Conservation (phyloP, 768 basidiomycete species). For the Flagelloscypha sp. region DNA sequence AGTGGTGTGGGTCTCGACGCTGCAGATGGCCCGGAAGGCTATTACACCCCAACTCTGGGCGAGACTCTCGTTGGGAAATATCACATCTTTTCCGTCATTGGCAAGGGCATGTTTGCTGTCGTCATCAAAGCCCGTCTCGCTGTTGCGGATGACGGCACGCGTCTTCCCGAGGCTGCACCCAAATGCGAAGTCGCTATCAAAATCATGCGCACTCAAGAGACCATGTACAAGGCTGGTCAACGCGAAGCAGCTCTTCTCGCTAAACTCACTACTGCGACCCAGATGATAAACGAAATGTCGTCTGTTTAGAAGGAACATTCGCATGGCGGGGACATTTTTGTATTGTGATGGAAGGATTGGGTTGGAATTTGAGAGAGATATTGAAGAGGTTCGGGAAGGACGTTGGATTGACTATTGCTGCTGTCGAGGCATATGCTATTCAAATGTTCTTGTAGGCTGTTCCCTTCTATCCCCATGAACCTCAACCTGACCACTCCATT, state of each 20-base stretch:
- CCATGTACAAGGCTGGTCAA: slow-evolving; percentile 69
- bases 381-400: slow-evolving; percentile 76
- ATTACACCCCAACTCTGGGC: slow-evolving; percentile 66
- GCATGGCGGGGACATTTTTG: slow-evolving; percentile 74
- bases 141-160: slow-evolving; percentile 32
- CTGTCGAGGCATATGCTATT: slow-evolving; percentile 68
- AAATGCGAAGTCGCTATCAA: slow-evolving; percentile 71
- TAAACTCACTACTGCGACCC: slow-evolving; percentile 61
- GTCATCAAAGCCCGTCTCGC: slow-evolving; percentile 57
- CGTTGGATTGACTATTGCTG: slow-evolving; percentile 64
- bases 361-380: slow-evolving; percentile 67
- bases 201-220: slow-evolving; percentile 65
- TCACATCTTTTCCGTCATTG: slow-evolving; percentile 61
- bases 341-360: slow-evolving; percentile 63
- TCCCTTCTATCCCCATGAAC: slow-evolving; percentile 65
- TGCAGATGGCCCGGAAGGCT: slow-evolving; percentile 64
- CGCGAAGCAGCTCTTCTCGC: slow-evolving; percentile 64
- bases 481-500: slow-evolving; percentile 79
- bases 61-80: slow-evolving; percentile 63
- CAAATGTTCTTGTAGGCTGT: slow-evolving; percentile 59
- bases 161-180: too few species aligned
- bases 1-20: slow-evolving; percentile 47
- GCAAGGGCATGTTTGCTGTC: slow-evolving; percentile 75
- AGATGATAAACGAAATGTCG: slow-evolving; percentile 68
- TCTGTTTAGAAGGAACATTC: slow-evolving; percentile 60